Evolutionary conservation across 441 rosid genomes (phyloP), one percentile per base, ranked within the genome.

Genomic region (Croton laevigatus): DNA sequence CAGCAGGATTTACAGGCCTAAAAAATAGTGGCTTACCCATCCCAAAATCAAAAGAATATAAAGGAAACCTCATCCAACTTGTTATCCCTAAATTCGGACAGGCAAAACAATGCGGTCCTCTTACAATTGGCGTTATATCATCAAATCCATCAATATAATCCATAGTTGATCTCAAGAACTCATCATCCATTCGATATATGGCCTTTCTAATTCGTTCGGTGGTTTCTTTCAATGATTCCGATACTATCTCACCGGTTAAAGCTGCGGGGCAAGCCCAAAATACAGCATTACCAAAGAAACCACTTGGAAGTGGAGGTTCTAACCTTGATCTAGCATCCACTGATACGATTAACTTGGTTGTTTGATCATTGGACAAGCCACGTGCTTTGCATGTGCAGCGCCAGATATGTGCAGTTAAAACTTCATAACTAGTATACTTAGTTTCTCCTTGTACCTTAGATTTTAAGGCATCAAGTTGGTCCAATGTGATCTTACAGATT

Each of bases 401-500:
- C 97, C 97, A 90, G 4, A 90, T 91, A 55, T 90, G 97, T 44
- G 91, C 94, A 0, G 96, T 81, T 79, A 90, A 27, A 9, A 52
- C 22, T 45, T 54, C 42, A 0, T 42, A 53, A 13, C 55, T 71
- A 32, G 52, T 27, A 48, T 45, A 42, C 38, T 54, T 38, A 1
- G 5, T 45, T 16, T 12, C n/a, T n/a, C n/a, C n/a, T n/a, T 3
- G 0, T 42, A 42, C 46, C 10, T 42, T 42, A 42, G 46, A 42
- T 11, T 42, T 42, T 5, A 42, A 42, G 46, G 46, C 10, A 2
- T 42, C 10, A 0, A 42, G 46, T 0, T 42, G 46, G 1, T 42
- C 46, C 1, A 1, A 11, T 3, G 46, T 5, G 3, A 42, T 42
- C 2, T 42, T 42, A 42, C 6, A 42, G 6, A 42, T 42, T 42